These are phyloP conservation scores for Scutellaria galericulata DNA, from an alignment of 257 asterid species.

Conservation along the genomic window DNA sequence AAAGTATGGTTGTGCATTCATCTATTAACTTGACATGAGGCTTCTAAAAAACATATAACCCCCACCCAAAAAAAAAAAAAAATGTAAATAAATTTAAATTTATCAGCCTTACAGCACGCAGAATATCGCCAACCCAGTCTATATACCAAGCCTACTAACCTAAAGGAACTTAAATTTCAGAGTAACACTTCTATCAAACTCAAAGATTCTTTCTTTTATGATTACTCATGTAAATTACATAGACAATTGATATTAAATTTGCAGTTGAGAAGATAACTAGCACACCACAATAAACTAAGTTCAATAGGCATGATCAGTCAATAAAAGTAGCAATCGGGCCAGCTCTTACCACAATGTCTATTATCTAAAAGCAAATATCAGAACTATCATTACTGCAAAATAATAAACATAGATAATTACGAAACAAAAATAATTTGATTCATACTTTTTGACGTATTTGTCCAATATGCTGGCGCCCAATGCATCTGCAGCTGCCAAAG, in stretches of 20 bases:
- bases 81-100: not conserved
- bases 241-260: not conserved
- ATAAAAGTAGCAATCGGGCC: not conserved
- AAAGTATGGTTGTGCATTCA: not conserved
- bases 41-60: not conserved
- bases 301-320: not conserved
- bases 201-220: not conserved
- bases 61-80: not conserved
- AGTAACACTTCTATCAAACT: not conserved
- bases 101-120: not conserved
- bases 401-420: not conserved
- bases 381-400: not conserved
- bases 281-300: not conserved
- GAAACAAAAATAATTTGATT: not conserved
- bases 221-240: not conserved
- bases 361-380: conserved; percentile 2
- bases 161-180: not conserved
- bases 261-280: not conserved
- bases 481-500: conserved; percentile 67
- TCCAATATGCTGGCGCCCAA: conserved; percentile 60
- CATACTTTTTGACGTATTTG: conserved; percentile 81
- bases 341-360: not conserved
- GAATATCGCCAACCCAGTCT: not conserved
- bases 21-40: not conserved
- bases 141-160: not conserved